A percentile compares a stretch with the other conserved stretches of the same genome.
Evolutionary conservation across 2,329 filamentous ascomycete species (phyloP).

Genomic region (Trichoderma sp.): DNA sequence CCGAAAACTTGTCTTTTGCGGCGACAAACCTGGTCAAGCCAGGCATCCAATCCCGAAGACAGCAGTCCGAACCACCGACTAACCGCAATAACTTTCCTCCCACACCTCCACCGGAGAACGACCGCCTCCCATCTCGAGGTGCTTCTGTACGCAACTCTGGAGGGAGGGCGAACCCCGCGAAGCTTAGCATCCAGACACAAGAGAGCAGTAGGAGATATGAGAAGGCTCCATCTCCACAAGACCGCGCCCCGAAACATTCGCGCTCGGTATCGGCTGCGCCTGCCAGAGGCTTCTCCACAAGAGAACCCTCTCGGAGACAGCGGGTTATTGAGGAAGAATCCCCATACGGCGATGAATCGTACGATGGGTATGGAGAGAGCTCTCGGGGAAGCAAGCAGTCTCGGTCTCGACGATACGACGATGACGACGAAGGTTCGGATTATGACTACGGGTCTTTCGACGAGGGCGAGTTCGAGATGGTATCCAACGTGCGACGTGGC

Average conservation of each 20-base stretch:
- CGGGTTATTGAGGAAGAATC: constrained; percentile 49
- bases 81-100: constrained; percentile 86
- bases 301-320: constrained; percentile 31
- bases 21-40: constrained; percentile 91
- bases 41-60: constrained; percentile 72
- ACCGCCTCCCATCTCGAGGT: constrained; percentile 58
- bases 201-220: constrained; percentile 54
- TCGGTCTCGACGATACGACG: constrained; percentile 55
- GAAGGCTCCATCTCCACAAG: constrained; percentile 28
- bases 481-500: constrained; percentile 52
- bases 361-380: constrained; percentile 54
- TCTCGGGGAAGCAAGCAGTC: constrained; percentile 39
- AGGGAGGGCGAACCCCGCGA: constrained; percentile 58
- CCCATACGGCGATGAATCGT: constrained; percentile 68
- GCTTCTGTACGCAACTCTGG: constrained; percentile 59
- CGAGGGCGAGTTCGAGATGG: constrained; percentile 77
- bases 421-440: constrained; percentile 75
- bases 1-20: constrained; percentile 84
- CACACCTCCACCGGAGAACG: constrained; percentile 93
- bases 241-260: constrained; percentile 38
- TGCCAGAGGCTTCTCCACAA: constrained; percentile 39
- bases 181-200: constrained; percentile 60
- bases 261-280: constrained; percentile 45
- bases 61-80: constrained; percentile 80
- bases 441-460: constrained; percentile 70